Evolutionary conservation across 2,329 filamentous ascomycete species (phyloP).

Genomic region (Colletotrichum navitas): DNA sequence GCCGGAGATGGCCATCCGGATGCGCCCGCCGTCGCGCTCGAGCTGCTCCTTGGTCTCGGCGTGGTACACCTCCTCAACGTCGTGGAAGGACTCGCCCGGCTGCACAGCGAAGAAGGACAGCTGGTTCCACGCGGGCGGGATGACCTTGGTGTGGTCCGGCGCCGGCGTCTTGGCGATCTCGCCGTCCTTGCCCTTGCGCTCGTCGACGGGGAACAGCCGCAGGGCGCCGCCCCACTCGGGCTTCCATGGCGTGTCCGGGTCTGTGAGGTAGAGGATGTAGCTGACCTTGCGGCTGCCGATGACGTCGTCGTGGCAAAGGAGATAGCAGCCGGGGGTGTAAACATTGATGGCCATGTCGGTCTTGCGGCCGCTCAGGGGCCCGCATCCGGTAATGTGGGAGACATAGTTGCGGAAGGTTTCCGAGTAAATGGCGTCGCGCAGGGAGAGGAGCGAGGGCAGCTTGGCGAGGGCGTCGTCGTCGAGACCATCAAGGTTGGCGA

Average conservation of each 20-base stretch:
- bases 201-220: slow-evolving; percentile 82
- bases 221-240: slow-evolving; percentile 93
- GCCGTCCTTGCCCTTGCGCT: slow-evolving; percentile 75
- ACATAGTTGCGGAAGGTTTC: slow-evolving; percentile 90
- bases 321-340: slow-evolving; percentile 94
- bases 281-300: slow-evolving; percentile 96
- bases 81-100: slow-evolving; percentile 98
- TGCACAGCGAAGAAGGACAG: slow-evolving; percentile 98
- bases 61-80: slow-evolving; percentile 97
- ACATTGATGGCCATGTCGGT: slow-evolving; percentile 99
- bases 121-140: slow-evolving; percentile 97
- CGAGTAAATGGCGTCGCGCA: slow-evolving; percentile 97
- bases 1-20: slow-evolving; percentile 97
- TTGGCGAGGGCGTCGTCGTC: slow-evolving; percentile 87
- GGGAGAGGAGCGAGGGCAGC: slow-evolving; percentile 87
- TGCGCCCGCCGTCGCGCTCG: slow-evolving; percentile 77
- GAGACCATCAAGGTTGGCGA: slow-evolving; percentile 95
- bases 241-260: slow-evolving; percentile 92
- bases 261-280: slow-evolving; percentile 96
- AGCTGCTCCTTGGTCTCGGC: slow-evolving; percentile 70
- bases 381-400: slow-evolving; percentile 85
- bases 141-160: slow-evolving; percentile 82
- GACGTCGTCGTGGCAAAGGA: slow-evolving; percentile 97
- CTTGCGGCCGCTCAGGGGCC: slow-evolving; percentile 89
- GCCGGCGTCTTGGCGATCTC: slow-evolving; percentile 83